These are phyloP conservation scores for Colletotrichum cuscutae DNA, from an alignment of 2,329 filamentous ascomycete species.

Conservation along the genomic window DNA sequence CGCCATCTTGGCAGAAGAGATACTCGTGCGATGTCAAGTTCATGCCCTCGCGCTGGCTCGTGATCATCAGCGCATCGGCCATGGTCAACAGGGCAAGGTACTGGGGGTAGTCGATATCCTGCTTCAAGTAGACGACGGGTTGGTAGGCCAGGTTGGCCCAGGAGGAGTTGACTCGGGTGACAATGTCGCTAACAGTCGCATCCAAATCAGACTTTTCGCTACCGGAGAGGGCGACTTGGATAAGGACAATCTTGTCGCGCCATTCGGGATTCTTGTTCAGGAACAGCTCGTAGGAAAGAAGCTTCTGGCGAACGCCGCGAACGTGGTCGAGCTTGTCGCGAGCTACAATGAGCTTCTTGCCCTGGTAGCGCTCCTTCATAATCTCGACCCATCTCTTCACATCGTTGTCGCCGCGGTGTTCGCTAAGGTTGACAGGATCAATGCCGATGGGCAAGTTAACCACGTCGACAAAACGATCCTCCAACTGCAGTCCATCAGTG, in stretches of 20 bases:
- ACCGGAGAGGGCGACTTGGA: conserved; percentile 92
- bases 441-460: conserved; percentile 89
- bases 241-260: conserved; percentile 87
- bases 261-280: conserved; percentile 93
- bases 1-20: conserved; percentile 90
- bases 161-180: conserved; percentile 90
- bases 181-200: conserved; percentile 90
- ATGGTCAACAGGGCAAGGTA: conserved; percentile 92
- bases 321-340: conserved; percentile 95
- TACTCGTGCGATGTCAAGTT: conserved; percentile 96
- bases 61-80: conserved; percentile 93
- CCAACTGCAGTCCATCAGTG: conserved; percentile 86
- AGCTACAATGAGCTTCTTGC: conserved; percentile 90
- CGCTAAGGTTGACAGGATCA: conserved; percentile 79
- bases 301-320: conserved; percentile 91
- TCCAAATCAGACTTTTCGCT: conserved; percentile 90
- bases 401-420: conserved; percentile 76
- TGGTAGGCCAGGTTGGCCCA: conserved; percentile 93
- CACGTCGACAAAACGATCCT: conserved; percentile 93
- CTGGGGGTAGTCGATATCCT: conserved; percentile 92
- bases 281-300: conserved; percentile 92
- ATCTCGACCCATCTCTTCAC: conserved; percentile 83
- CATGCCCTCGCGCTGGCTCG: conserved; percentile 96
- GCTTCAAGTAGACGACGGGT: conserved; percentile 91
- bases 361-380: conserved; percentile 85